phyloP scores from a whole-genome alignment of 2,329 filamentous ascomycete species.

The Ophiobolus disseminans region DNA sequence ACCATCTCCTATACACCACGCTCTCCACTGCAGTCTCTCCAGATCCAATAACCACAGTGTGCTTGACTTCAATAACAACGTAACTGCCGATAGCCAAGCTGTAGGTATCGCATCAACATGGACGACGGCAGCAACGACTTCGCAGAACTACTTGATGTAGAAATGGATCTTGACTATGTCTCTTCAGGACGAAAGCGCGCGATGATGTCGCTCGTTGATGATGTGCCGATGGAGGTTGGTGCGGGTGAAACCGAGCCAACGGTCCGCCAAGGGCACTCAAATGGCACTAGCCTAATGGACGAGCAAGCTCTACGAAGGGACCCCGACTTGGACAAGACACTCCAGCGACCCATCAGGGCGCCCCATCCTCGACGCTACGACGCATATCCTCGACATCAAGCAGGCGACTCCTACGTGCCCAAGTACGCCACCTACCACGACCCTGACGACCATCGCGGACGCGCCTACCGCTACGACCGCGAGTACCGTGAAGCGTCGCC shows the following conservation, averaged over 20 bases:
- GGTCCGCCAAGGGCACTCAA: constrained; percentile 17
- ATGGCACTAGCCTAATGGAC: constrained; percentile 17
- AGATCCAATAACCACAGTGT: too few relatives aligned
- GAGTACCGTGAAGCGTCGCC: constrained; percentile 11
- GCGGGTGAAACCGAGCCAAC: background rate
- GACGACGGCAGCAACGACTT: too few relatives aligned
- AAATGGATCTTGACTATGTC: too few relatives aligned
- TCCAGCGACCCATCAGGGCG: constrained; percentile 19
- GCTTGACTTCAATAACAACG: too few relatives aligned
- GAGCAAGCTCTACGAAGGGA: constrained; percentile 14
- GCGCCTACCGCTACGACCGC: constrained; percentile 11
- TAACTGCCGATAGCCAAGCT: too few relatives aligned
- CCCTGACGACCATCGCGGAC: constrained; percentile 5
- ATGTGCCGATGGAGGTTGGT: constrained; percentile 7
- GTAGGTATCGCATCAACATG: too few relatives aligned
- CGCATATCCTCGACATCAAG: background rate
- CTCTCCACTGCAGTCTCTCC: too few relatives aligned
- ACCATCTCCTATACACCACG: too few relatives aligned
- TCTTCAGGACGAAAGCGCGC: too few relatives aligned
- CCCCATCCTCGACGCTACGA: background rate
- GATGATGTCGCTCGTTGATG: background rate
- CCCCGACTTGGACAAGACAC: constrained; percentile 21
- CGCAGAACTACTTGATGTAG: too few relatives aligned
- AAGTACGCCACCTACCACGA: constrained; percentile 4
- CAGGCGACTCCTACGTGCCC: background rate